phyloP scores from a whole-genome alignment of 1,284 basidiomycete species.

The Mycosarcoma maydis region DNA sequence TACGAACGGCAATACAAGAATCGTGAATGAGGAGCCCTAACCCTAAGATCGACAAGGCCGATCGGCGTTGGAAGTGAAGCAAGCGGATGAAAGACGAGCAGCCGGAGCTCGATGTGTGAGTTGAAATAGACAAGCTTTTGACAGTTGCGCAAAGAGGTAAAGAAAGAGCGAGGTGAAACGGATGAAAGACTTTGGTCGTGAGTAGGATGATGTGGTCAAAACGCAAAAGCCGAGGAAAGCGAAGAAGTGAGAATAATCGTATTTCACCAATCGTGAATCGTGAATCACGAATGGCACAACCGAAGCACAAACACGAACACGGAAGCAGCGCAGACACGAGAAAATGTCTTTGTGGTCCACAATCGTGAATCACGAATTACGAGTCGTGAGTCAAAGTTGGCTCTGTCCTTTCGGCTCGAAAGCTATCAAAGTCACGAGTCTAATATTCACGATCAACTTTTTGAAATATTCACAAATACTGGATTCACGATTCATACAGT shows the following conservation, averaged over 20 bases:
- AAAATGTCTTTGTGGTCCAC: not conserved
- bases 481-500: no score
- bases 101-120: not conserved
- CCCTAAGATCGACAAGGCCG: not conserved
- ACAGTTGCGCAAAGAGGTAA: not conserved
- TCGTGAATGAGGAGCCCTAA: no score
- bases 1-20: no score
- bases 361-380: no score
- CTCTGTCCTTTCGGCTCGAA: no score
- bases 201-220: slow-evolving; percentile 21
- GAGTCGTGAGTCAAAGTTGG: no score
- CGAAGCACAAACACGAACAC: not conserved
- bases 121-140: not conserved
- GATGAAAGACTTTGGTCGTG: slow-evolving; percentile 5
- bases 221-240: slow-evolving; percentile 8
- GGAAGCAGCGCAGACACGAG: slow-evolving; percentile 17
- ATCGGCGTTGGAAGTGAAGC: not conserved
- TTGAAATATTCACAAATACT: no score
- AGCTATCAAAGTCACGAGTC: no score
- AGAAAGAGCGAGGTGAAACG: not conserved
- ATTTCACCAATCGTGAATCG: no score
- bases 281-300: no score
- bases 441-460: no score
- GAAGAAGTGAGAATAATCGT: slow-evolving; percentile 24
- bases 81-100: not conserved